Evolutionary conservation across 2,329 filamentous ascomycete species (phyloP), one percentile per base, ranked within the genome.

Genomic region (Calonectria pteridis): DNA sequence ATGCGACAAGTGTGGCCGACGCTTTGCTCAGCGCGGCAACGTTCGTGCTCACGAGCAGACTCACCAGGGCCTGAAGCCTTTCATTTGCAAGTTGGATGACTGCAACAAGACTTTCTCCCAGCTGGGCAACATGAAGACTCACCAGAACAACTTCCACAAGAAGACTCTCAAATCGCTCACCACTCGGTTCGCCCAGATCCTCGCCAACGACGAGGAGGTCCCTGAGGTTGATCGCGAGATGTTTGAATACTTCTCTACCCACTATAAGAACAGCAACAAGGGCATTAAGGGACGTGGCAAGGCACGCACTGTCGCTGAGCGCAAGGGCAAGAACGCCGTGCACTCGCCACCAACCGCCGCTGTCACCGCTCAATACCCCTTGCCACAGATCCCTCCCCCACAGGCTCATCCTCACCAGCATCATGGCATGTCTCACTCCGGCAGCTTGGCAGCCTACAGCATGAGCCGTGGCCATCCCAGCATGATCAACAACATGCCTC

Each of bases 251-350:
- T 97, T 98, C 82, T 90, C 93, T 5, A 89, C 89, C 0, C 88
- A 98, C n/a, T 98, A 98, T 89, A 98, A 98, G 88, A 97, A 98
- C 86, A 96, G 94, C 86, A 98, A 98, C 89, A 98, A 98, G 84
- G 97, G 97, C 1, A 98, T 98, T 88, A 98, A 98, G 85, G 97
- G 97, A 14, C 92, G 97, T 58, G 97, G 97, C 53, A 97, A 96
- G 82, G 94, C 96, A 78, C 89, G 95, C 71, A 92, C 92, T 72
- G 93, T 95, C 68, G 81, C 81, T 11, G 81, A 80, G 26, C 77
- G 81, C 31, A 84, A 83, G 72, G 74, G 75, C 28, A 84, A 82
- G 77, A 76, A 69, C 13, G 76, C 76, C 46, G 69, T 77, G 26
- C 73, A 78, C 46, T 80, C 82, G 14, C 81, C 78, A 49, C 79